These are phyloP conservation scores for Geranium rotundifolium DNA, from an alignment of 345 rosid genomes.

Conservation along the genomic window DNA sequence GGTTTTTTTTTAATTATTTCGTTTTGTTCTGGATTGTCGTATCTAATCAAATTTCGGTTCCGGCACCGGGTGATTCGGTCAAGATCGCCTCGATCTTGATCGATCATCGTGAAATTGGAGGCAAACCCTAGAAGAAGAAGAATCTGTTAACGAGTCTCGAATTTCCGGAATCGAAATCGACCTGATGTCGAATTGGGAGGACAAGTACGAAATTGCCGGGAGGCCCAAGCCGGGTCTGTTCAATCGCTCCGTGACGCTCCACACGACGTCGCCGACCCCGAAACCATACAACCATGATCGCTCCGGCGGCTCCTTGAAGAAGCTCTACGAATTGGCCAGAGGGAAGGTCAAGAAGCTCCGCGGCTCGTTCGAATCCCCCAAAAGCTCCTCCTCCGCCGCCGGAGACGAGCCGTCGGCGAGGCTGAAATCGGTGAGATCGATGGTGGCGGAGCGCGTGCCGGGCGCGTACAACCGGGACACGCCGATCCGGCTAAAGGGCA, in stretches of 20 bases:
- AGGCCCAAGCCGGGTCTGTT: slow-evolving; percentile 9
- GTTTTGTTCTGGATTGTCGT: too few relatives aligned
- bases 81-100: too few relatives aligned
- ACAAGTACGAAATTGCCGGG: slow-evolving; percentile 3
- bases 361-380: slow-evolving; percentile 12
- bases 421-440: neutral
- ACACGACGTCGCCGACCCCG: neutral
- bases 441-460: neutral
- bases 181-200: slow-evolving; percentile 6
- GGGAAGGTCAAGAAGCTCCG: slow-evolving; percentile 18
- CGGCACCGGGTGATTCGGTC: too few relatives aligned
- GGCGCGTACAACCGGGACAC: too few relatives aligned
- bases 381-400: neutral
- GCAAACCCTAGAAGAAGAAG: too few relatives aligned
- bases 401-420: neutral
- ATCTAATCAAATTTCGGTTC: too few relatives aligned
- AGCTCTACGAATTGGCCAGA: slow-evolving; percentile 18
- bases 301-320: slow-evolving; percentile 31
- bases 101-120: too few relatives aligned
- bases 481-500: neutral
- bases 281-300: slow-evolving; percentile 2
- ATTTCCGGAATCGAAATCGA: too few relatives aligned
- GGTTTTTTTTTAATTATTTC: too few relatives aligned
- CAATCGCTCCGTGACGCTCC: slow-evolving; percentile 15
- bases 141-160: too few relatives aligned